These are phyloP conservation scores for Dryadomyces quercivorus DNA, from an alignment of 2,329 filamentous ascomycete genomes.

Conservation along the genomic window DNA sequence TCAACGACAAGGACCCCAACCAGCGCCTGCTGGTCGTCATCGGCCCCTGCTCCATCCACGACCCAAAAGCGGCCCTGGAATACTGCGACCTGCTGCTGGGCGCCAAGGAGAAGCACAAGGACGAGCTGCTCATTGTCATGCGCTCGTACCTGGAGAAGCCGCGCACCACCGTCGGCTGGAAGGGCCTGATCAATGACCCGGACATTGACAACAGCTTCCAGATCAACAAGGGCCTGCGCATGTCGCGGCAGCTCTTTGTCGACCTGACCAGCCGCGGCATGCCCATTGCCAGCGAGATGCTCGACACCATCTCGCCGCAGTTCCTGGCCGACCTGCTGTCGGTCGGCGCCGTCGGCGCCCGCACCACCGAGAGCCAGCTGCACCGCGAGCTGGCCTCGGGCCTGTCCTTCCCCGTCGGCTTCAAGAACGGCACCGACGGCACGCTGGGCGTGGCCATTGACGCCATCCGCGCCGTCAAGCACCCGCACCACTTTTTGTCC, in stretches of 20 bases:
- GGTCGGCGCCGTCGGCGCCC: constrained; percentile 85
- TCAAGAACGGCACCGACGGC: constrained; percentile 99
- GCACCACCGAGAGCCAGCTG: constrained; percentile 91
- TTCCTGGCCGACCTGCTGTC: constrained; percentile 88
- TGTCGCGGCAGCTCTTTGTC: constrained; percentile 82
- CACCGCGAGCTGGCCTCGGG: constrained; percentile 91
- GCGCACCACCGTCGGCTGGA: constrained; percentile 95
- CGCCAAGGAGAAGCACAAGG: constrained; percentile 76
- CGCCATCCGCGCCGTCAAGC: constrained; percentile 82
- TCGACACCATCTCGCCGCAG: constrained; percentile 96
- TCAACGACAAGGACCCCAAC: constrained; percentile 45
- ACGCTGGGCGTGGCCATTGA: constrained; percentile 83
- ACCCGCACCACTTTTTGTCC: constrained; percentile 92
- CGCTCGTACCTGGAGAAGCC: constrained; percentile 98
- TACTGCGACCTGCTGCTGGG: constrained; percentile 79
- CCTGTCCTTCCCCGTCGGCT: constrained; percentile 92
- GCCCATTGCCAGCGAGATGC: constrained; percentile 94
- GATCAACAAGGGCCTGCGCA: constrained; percentile 91
- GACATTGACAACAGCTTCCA: constrained; percentile 98
- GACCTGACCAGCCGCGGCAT: constrained; percentile 86
- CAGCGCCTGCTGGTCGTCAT: constrained; percentile 60
- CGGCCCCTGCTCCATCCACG: constrained; percentile 95
- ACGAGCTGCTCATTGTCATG: constrained; percentile 93
- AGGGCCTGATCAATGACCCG: constrained; percentile 96
- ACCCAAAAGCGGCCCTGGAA: constrained; percentile 77